Percentiles rank a stretch among this genome's conserved stretches.
Conservation (phyloP, 2,329 filamentous ascomycete species). For the Clathrospora elynae region DNA sequence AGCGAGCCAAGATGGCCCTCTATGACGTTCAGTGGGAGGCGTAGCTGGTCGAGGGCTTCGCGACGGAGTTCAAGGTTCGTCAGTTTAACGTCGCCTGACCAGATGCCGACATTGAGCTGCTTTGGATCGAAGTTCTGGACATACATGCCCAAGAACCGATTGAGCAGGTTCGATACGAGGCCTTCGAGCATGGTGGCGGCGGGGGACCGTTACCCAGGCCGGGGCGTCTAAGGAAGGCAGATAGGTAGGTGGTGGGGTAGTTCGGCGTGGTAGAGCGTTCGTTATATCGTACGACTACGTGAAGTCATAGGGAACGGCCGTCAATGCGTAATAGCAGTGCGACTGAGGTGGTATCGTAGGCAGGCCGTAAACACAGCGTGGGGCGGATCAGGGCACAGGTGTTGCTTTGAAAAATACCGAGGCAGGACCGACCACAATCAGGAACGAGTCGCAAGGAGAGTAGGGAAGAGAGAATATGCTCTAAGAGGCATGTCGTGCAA, state of each 20-base stretch:
- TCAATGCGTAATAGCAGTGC: conserved; percentile 21
- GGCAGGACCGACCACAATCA: conserved; percentile 5
- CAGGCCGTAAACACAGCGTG: conserved; percentile 34
- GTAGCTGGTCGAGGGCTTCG: conserved; percentile 96
- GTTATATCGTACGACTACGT: conserved; percentile 39
- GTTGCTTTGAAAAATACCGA: conserved; percentile 26
- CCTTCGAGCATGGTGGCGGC: conserved; percentile 85
- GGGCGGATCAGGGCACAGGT: conserved; percentile 22
- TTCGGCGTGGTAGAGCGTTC: conserved; percentile 28
- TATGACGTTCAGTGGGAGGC: conserved; percentile 93
- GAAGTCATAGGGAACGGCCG: conserved; percentile 40
- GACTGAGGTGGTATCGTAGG: conserved; percentile 30
- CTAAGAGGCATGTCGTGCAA: conserved; percentile 22
- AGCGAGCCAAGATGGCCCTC: conserved; percentile 92
- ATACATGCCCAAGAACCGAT: conserved; percentile 99
- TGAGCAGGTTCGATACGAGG: conserved; percentile 93
- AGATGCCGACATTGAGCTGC: conserved; percentile 98
- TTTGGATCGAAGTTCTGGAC: conserved; percentile 99
- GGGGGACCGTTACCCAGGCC: conserved; percentile 74
- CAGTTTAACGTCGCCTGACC: conserved; percentile 97
- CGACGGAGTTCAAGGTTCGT: conserved; percentile 88
- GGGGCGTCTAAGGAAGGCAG: conserved; percentile 48
- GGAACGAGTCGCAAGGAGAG: conserved; percentile 23
- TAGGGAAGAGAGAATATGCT: conserved; percentile 28
- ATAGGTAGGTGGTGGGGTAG: conserved; percentile 19